phyloP scores from a whole-genome alignment of 441 rosid genomes.

The Brassica hybrid region DNA sequence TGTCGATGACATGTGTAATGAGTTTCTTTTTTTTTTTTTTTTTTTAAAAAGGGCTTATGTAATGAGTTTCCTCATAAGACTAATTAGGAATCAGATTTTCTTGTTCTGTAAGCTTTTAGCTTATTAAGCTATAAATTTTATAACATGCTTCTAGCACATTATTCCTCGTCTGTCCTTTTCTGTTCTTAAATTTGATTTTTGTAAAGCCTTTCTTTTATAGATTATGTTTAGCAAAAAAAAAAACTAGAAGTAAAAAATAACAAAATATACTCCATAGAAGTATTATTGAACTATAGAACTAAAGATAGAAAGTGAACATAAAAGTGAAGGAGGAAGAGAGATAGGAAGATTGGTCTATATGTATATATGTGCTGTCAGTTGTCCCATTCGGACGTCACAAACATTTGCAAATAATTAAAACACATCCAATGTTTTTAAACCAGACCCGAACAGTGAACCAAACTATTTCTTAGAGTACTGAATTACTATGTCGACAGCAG shows the following conservation, averaged over 20 bases:
- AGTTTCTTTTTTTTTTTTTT: too few species aligned
- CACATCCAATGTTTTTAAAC: too few species aligned
- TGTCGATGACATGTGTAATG: not conserved
- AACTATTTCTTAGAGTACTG: too few species aligned
- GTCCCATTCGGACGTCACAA: constrained; percentile 1
- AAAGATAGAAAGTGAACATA: constrained; percentile 21
- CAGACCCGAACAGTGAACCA: too few species aligned
- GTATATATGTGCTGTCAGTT: not conserved
- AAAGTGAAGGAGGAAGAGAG: constrained; percentile 12
- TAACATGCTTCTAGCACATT: not conserved
- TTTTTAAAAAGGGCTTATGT: too few species aligned
- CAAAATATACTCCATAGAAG: not conserved
- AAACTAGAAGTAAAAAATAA: constrained; percentile 1
- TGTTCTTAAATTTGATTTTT: not conserved
- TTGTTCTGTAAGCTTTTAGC: not conserved
- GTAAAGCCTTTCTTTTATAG: not conserved
- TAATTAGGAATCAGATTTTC: not conserved
- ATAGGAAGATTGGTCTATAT: not conserved
- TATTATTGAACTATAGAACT: constrained; percentile 9
- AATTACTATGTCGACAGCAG: too few species aligned
- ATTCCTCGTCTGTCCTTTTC: not conserved
- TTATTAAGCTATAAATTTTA: not conserved
- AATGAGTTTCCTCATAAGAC: not conserved
- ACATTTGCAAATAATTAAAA: not conserved
- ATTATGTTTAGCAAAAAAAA: not conserved